Conservation (phyloP, 208 protist genomes). For the Trypanosoma scelopori region DNA sequence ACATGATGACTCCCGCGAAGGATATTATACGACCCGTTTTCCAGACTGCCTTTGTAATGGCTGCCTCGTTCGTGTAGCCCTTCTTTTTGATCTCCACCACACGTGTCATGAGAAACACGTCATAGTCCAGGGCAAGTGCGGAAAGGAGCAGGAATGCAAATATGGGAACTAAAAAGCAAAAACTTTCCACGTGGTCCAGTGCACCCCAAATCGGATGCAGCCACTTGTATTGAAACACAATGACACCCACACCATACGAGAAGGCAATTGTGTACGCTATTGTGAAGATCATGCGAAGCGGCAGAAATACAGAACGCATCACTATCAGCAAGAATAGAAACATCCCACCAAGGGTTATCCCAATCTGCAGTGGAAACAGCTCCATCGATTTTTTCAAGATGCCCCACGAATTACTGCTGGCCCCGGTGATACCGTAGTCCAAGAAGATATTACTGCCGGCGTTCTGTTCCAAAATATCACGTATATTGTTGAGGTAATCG, state of each 20-base stretch:
- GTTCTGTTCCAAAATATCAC: constrained; percentile 15
- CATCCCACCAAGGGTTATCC: constrained; percentile 27
- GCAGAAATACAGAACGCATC: constrained; percentile 31
- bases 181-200: constrained; percentile 27
- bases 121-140: constrained; percentile 39
- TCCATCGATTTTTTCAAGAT: constrained; percentile 31
- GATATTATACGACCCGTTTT: constrained; percentile 35
- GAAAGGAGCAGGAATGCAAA: constrained; percentile 31
- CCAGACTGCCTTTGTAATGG: constrained; percentile 31
- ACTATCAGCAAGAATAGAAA: constrained; percentile 29
- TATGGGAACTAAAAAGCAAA: constrained; percentile 29
- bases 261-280: constrained; percentile 29
- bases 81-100: constrained; percentile 31
- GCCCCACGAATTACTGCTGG: constrained; percentile 18
- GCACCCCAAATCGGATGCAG: constrained; percentile 20
- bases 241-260: constrained; percentile 28
- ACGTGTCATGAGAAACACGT: constrained; percentile 40
- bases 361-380: constrained; percentile 37
- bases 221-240: constrained; percentile 38
- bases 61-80: constrained; percentile 32
- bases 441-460: constrained; percentile 8
- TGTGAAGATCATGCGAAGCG: constrained; percentile 30
- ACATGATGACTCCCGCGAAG: constrained; percentile 41
- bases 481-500: constrained; percentile 20
- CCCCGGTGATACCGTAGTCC: constrained; percentile 24